Percentiles rank a stretch among this genome's conserved stretches.
Conservation (phyloP, 1,139 yeast species). For the Suhomyces kunorum region DNA sequence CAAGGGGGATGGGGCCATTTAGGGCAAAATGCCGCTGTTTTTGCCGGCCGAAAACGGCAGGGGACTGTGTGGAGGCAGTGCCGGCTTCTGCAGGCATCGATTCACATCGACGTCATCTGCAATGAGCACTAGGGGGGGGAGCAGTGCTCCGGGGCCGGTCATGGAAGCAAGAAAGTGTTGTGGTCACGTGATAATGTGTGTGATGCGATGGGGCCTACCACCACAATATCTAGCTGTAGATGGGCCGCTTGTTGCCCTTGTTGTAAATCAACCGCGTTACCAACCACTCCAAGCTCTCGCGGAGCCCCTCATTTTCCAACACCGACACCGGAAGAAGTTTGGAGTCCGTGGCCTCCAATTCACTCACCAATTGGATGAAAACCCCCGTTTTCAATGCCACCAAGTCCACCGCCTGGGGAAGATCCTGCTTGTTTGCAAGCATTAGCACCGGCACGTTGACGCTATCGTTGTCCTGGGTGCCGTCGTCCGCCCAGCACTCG, state of each 20-base stretch:
- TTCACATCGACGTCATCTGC: slow-evolving; percentile 2
- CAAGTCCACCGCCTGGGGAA: slow-evolving; percentile 70
- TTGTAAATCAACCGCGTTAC: slow-evolving; percentile 75
- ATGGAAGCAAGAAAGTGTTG: neutral
- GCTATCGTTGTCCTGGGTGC: slow-evolving; percentile 11
- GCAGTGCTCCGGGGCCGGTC: slow-evolving; percentile 7
- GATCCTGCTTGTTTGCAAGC: slow-evolving; percentile 95
- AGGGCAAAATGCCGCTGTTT: no score
- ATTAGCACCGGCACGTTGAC: slow-evolving; percentile 83
- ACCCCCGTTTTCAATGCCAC: slow-evolving; percentile 78
- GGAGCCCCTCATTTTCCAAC: slow-evolving; percentile 79
- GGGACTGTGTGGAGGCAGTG: no score
- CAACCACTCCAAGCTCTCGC: slow-evolving; percentile 89
- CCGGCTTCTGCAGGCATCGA: neutral
- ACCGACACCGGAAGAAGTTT: slow-evolving; percentile 90
- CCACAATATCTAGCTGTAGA: slow-evolving; percentile 27
- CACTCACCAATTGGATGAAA: slow-evolving; percentile 77
- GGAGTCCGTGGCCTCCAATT: slow-evolving; percentile 86
- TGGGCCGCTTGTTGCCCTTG: slow-evolving; percentile 73
- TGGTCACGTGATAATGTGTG: neutral
- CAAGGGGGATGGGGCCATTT: no score
- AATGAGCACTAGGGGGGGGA: neutral
- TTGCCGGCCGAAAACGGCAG: no score
- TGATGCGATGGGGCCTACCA: neutral
- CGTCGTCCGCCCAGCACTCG: slow-evolving; percentile 35